Evolutionary conservation across 1,284 basidiomycete species (phyloP).

Genomic region (Ganoderma lingzhi): DNA sequence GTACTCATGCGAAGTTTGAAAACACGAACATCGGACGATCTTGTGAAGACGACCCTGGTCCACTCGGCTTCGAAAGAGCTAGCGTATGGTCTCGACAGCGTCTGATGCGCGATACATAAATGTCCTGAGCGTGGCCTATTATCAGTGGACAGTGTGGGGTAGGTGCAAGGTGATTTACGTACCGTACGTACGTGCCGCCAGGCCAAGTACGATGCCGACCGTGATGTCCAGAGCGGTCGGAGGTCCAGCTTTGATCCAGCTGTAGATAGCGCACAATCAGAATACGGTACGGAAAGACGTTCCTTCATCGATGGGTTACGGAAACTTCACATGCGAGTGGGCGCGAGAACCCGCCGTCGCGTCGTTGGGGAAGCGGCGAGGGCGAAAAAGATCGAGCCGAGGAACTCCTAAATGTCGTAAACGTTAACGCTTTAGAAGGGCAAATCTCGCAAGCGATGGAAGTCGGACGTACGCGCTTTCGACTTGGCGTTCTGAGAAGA

Average conservation of each 20-base stretch:
- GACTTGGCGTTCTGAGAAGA: not conserved
- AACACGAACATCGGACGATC: conserved; percentile 2
- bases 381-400: not conserved
- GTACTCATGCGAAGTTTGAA: not conserved
- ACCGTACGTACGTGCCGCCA: not conserved
- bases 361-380: not conserved
- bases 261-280: not conserved
- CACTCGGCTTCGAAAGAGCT: not conserved
- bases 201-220: not conserved
- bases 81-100: not conserved
- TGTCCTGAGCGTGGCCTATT: not conserved
- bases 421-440: not conserved
- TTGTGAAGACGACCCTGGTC: not conserved
- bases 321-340: not conserved
- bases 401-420: not conserved
- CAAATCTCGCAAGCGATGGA: conserved; percentile 2
- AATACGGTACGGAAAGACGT: not conserved
- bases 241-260: too few species aligned
- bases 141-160: not conserved
- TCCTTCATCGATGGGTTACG: not conserved
- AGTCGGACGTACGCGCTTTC: not conserved
- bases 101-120: not conserved
- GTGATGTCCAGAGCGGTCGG: not conserved
- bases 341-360: not conserved
- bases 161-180: not conserved